Evolutionary conservation across 108 stramenopile species (phyloP).

Genomic region (Skeletonema marinoi): DNA sequence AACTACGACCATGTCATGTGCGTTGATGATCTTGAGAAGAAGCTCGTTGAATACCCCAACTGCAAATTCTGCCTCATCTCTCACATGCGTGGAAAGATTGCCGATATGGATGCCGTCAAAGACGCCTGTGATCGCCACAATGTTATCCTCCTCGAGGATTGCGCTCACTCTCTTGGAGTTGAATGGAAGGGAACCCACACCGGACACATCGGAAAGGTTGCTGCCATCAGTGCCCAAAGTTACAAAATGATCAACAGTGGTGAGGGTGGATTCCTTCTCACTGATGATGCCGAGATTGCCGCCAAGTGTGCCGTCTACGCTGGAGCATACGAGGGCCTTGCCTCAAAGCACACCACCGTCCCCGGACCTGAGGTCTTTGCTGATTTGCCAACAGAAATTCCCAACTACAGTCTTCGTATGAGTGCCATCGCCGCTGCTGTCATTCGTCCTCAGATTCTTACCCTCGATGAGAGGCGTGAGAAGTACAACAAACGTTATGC

Average conservation of each 20-base stretch:
- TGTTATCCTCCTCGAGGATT: constrained; percentile 82
- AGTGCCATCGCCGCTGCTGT: constrained; percentile 78
- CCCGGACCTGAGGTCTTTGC: constrained; percentile 66
- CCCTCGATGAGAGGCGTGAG: constrained; percentile 74
- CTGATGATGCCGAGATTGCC: constrained; percentile 76
- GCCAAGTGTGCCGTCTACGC: constrained; percentile 81
- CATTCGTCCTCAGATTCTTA: constrained; percentile 78
- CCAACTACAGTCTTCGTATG: constrained; percentile 89
- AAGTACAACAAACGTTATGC: constrained; percentile 82
- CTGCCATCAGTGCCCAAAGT: constrained; percentile 74
- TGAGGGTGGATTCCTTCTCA: constrained; percentile 89
- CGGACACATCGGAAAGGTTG: constrained; percentile 80
- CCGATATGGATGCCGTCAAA: constrained; percentile 83
- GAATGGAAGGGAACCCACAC: constrained; percentile 77
- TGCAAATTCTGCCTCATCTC: constrained; percentile 83
- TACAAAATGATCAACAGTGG: constrained; percentile 95
- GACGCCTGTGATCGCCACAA: constrained; percentile 70
- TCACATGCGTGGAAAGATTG: constrained; percentile 93
- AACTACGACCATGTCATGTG: constrained; percentile 83
- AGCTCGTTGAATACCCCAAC: constrained; percentile 74
- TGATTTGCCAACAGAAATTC: constrained; percentile 57
- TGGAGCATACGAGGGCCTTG: constrained; percentile 85
- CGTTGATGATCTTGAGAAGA: constrained; percentile 79
- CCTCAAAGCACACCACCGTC: constrained; percentile 75
- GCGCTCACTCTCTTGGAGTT: constrained; percentile 90